phyloP scores from a whole-genome alignment of 768 basidiomycete genomes.

The Trametes cinnabarina region DNA sequence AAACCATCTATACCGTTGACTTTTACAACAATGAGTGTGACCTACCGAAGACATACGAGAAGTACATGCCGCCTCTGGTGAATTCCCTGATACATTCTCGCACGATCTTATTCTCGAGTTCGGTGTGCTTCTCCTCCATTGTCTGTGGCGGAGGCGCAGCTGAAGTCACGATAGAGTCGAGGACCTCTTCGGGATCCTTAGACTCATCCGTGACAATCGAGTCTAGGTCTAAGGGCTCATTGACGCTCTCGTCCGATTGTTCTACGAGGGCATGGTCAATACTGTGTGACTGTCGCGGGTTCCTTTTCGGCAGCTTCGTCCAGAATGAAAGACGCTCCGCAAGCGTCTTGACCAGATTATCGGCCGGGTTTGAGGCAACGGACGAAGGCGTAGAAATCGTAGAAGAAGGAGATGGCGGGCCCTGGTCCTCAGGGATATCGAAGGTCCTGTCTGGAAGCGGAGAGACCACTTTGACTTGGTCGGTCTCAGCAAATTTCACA shows the following conservation, averaged over 20 bases:
- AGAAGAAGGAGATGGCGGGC: slow-evolving; percentile 27
- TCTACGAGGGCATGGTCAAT: slow-evolving; percentile 17
- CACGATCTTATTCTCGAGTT: slow-evolving; percentile 82
- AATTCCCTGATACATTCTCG: slow-evolving; percentile 76
- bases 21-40: background rate
- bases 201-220: slow-evolving; percentile 24
- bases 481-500: slow-evolving; percentile 54
- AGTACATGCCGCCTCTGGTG: slow-evolving; percentile 86
- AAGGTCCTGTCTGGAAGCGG: slow-evolving; percentile 30
- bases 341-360: slow-evolving; percentile 60
- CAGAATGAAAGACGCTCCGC: slow-evolving; percentile 74
- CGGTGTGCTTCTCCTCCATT: slow-evolving; percentile 63
- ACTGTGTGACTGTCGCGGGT: slow-evolving; percentile 1
- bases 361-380: slow-evolving; percentile 39
- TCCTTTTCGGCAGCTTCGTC: slow-evolving; percentile 43
- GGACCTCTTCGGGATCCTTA: slow-evolving; percentile 44
- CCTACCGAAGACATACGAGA: slow-evolving; percentile 81
- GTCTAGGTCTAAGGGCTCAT: slow-evolving; percentile 29
- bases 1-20: background rate
- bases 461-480: slow-evolving; percentile 46
- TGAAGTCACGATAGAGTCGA: slow-evolving; percentile 56
- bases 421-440: slow-evolving; percentile 14
- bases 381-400: slow-evolving; percentile 52
- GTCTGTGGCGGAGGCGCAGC: slow-evolving; percentile 63
- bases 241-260: slow-evolving; percentile 15